These are phyloP conservation scores for Isabelozyma rhagii DNA, from an alignment of 805 yeast genomes.

Conservation along the genomic window DNA sequence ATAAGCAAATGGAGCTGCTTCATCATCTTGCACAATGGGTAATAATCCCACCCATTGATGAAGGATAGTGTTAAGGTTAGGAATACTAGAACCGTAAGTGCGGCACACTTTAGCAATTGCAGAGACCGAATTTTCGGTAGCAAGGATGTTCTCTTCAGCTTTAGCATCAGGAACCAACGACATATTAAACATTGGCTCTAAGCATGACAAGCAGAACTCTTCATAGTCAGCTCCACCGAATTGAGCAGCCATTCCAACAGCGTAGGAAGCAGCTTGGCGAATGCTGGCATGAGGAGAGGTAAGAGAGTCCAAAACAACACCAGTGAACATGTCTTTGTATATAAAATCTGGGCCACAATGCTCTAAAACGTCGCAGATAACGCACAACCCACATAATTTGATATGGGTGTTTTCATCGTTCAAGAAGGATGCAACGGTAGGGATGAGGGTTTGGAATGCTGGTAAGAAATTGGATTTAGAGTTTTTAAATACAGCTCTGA, in stretches of 20 bases:
- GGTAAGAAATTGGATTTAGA: conserved; percentile 57
- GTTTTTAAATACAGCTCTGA: conserved; percentile 67
- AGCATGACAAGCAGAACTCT: conserved; percentile 63
- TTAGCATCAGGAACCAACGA: conserved; percentile 76
- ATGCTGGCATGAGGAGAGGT: conserved; percentile 65
- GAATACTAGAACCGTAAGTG: conserved; percentile 53
- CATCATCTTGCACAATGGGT: conserved; percentile 81
- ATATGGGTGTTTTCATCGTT: conserved; percentile 65
- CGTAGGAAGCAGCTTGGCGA: conserved; percentile 84
- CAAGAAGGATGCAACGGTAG: conserved; percentile 59
- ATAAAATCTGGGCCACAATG: conserved; percentile 64
- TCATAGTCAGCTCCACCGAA: conserved; percentile 62
- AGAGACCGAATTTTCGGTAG: conserved; percentile 82
- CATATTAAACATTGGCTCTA: conserved; percentile 72
- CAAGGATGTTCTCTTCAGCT: conserved; percentile 77
- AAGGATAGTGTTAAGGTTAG: conserved; percentile 60
- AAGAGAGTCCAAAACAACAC: conserved; percentile 63
- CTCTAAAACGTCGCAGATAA: conserved; percentile 78
- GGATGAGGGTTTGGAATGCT: conserved; percentile 61
- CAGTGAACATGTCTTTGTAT: conserved; percentile 63
- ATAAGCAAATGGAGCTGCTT: conserved; percentile 84
- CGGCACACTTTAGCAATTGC: conserved; percentile 83
- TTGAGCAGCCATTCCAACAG: conserved; percentile 85
- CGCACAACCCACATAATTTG: conserved; percentile 74
- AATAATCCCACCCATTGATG: conserved; percentile 77